Evolutionary conservation across 306 rosid genomes (phyloP), one percentile per base, ranked within the genome.

Genomic region (Quercus gilva): DNA sequence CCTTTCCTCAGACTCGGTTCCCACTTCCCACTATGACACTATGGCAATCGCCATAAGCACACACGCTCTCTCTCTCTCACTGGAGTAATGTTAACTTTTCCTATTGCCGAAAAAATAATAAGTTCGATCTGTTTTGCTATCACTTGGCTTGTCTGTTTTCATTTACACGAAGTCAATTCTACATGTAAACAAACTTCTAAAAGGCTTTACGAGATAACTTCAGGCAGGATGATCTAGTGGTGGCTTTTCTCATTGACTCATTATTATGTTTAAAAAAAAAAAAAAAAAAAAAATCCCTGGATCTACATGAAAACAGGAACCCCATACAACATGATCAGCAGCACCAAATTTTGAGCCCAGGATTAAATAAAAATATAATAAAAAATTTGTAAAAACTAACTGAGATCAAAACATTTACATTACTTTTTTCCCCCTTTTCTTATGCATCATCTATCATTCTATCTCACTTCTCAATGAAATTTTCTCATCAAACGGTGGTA

Each of bases 401-500:
- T 45, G 14, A 45, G 52, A 1, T 31, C 35, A 31, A 31, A 23
- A 35, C 28, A 9, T 55, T 6, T 33, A 72, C 74, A 76, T 58
- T 58, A 33, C 51, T n/a, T 51, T 20, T 11, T n/a, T 33, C 18
- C 9, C 72, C 60, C 20, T 76, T 37, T 26, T 76, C 52, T 69
- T 75, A 70, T n/a, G 53, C 58, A 1, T 29, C 85, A 75, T 77
- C 76, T 73, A 57, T 21, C 8, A 71, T 73, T 75, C 76, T 75
- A 57, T 21, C 11, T 74, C 28, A 19, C 86, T 78, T 59, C 33
- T 72, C 76, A 43, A 17, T 52, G 60, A 5, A 19, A 11, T 41
- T 37, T 31, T 58, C 37, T 51, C 67, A 80, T 90, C 87, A 94
- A 76, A 89, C 94, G 65, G 85, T 90, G 49, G 89, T 84, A 53